phyloP scores from a whole-genome alignment of 257 asterid species.

The Euphrasia confusa region DNA sequence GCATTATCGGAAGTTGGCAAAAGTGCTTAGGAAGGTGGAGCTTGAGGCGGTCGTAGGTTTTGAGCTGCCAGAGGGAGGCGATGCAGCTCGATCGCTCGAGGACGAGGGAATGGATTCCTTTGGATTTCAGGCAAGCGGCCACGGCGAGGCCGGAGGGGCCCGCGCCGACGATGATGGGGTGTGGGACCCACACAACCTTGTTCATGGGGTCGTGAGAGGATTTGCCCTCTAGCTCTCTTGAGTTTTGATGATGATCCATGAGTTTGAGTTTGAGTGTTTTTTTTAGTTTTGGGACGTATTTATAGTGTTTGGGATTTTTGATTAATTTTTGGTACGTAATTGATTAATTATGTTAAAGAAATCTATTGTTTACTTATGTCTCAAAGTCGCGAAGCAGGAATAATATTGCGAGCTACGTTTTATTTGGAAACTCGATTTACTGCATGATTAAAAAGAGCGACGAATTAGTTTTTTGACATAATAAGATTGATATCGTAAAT shows the following conservation, averaged over 20 bases:
- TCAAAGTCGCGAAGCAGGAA: no score
- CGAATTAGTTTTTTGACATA: no score
- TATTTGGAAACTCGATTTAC: no score
- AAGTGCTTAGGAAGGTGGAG: slow-evolving; percentile 73
- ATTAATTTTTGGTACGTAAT: no score
- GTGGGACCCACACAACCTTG: slow-evolving; percentile 39
- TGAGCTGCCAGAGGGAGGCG: slow-evolving; percentile 76
- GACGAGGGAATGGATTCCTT: slow-evolving; percentile 51
- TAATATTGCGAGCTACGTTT: no score
- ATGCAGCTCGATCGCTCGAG: slow-evolving; percentile 65
- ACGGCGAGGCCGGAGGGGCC: slow-evolving; percentile 74
- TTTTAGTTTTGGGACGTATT: no score
- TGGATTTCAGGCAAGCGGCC: slow-evolving; percentile 53
- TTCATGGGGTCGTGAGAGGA: not conserved
- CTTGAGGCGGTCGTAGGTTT: slow-evolving; percentile 61
- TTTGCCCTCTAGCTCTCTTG: slow-evolving; percentile 25
- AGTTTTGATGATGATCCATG: slow-evolving; percentile 9
- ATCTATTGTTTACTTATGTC: no score
- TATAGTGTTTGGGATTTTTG: no score
- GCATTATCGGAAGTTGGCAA: slow-evolving; percentile 69
- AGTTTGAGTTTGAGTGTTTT: no score
- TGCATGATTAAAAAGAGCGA: no score
- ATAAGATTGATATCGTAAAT: no score
- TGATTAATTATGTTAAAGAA: no score
- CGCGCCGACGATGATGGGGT: slow-evolving; percentile 63